A percentile compares a stretch with the other conserved stretches of the same genome.
These are phyloP conservation scores for Lactarius sanguifluus DNA, from an alignment of 768 basidiomycete genomes.

Conservation along the genomic window DNA sequence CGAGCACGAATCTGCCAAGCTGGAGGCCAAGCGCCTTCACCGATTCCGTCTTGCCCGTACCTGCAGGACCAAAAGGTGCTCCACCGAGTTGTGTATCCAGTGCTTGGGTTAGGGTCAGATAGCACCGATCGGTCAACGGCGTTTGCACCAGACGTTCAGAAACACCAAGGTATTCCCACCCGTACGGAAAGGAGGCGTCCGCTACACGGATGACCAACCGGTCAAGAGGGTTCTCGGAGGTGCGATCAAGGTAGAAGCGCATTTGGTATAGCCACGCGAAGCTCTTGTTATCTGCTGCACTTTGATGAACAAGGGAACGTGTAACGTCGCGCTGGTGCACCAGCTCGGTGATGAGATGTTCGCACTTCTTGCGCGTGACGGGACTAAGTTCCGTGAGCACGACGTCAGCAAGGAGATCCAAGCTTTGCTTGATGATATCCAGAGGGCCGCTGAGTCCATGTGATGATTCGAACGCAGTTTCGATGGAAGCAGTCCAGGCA, in stretches of 20 bases:
- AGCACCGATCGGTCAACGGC: constrained; percentile 94
- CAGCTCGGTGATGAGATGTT: constrained; percentile 97
- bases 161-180: constrained; percentile 98
- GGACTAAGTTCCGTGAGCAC: constrained; percentile 87
- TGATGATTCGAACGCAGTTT: constrained; percentile 58
- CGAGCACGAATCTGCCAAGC: constrained; percentile 96
- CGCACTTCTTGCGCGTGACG: constrained; percentile 96
- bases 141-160: constrained; percentile 97
- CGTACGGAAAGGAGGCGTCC: constrained; percentile 92
- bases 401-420: constrained; percentile 95
- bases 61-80: constrained; percentile 96
- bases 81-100: constrained; percentile 94
- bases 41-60: constrained; percentile 96
- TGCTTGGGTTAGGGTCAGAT: constrained; percentile 94
- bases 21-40: constrained; percentile 98
- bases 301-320: constrained; percentile 69
- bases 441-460: constrained; percentile 63
- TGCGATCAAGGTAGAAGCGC: constrained; percentile 89
- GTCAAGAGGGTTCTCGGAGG: constrained; percentile 73
- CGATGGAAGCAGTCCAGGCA: constrained; percentile 88
- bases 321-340: constrained; percentile 98
- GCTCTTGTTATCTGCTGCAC: constrained; percentile 59
- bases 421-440: constrained; percentile 71
- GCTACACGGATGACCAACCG: constrained; percentile 81
- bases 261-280: constrained; percentile 98